Base-by-base conservation (phyloP, 805 yeast species). In the Schizosaccharomyces japonicus region DNA sequence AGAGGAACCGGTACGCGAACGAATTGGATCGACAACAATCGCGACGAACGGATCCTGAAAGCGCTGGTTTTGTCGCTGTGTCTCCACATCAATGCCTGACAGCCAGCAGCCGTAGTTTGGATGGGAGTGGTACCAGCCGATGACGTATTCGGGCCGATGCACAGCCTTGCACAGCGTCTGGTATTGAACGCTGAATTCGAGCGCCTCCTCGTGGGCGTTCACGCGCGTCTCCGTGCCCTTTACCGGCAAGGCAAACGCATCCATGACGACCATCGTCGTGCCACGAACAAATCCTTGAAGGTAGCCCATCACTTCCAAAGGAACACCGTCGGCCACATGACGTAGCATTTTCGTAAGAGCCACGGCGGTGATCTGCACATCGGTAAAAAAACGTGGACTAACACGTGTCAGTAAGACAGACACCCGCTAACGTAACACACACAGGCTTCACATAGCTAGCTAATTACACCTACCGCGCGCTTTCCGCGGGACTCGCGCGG, bases 81-180 rank as follows among this genome's bases (percentile, higher is more conserved):
- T 87, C 42, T 80, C 76, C 30, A 90, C 93, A 61, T 87, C 96
- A 34, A 87, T 83, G 3, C 90, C 92, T 48, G 90, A 77, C 40
- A 87, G 62, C 95, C 95, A 87, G 60, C 95, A 85, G 15, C 95
- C 95, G 60, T 84, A 87, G 0, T 95, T 94, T 0, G 98, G 98
- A 60, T 87, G 98, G 4, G 87, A 83, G 61, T 69, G 96, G 62
- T 90, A 87, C 98, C 98, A 87, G 7, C 98, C 98, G 13, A 90
- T 81, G 21, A 87, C 79, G 54, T 80, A 71, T 52, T 80, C 78
- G n/a, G 58, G 51, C n/a, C 71, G 60, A 1, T 72, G 73, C 17
- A 68, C 63, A 25, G 64, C 60, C 56, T 72, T 71, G 51, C 72
- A 59, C 39, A 68, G 64, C 48, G 76, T 76, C 47, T 80, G 64